Conservation (phyloP, 345 rosid species). For the Eucalyptus marginata region DNA sequence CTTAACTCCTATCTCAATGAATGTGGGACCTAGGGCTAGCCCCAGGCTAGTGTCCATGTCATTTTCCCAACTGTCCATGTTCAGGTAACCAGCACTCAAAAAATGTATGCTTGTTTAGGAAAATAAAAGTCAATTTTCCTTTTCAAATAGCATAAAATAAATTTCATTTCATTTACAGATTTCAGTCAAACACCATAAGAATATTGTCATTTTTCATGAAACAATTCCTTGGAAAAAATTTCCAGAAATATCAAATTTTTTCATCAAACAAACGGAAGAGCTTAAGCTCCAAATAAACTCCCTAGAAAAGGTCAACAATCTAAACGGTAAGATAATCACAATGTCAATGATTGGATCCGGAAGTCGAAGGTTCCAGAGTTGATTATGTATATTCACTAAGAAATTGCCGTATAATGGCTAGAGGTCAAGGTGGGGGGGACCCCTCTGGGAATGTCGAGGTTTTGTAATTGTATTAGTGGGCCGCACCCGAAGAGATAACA, state of each 20-base stretch:
- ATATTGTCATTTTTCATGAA: not conserved
- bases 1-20: not conserved
- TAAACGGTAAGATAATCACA: not conserved
- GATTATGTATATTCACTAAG: not conserved
- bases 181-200: not conserved
- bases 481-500: not conserved
- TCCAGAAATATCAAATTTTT: not conserved
- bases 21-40: rapidly evolving
- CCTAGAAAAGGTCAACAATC: not conserved
- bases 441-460: not conserved
- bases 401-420: not conserved
- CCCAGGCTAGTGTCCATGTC: rapidly evolving
- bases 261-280: not conserved
- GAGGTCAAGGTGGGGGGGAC: not conserved
- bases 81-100: not conserved
- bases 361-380: not conserved
- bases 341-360: not conserved
- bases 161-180: not conserved
- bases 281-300: not conserved
- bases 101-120: not conserved
- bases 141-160: not conserved
- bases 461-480: not conserved
- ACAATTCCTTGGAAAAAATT: not conserved
- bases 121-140: not conserved
- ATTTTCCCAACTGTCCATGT: rapidly evolving